phyloP scores from a whole-genome alignment of 2,329 filamentous ascomycete genomes.

The Venturia effusa region DNA sequence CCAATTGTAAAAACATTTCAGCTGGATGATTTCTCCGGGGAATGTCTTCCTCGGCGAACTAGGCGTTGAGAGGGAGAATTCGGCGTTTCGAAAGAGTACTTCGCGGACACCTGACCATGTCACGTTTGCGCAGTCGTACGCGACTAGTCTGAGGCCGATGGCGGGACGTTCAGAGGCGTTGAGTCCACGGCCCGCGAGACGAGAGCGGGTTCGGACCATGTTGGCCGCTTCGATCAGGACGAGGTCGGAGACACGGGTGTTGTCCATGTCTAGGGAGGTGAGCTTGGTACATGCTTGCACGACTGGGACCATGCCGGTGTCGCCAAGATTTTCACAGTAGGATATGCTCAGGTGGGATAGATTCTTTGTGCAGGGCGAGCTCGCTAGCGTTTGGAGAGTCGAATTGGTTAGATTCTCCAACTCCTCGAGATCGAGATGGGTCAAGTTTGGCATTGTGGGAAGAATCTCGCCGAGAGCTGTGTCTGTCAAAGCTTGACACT shows the following conservation, averaged over 20 bases:
- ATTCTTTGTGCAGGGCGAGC: slow-evolving; percentile 58
- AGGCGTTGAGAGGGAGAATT: slow-evolving; percentile 45
- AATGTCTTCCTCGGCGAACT: slow-evolving; percentile 35
- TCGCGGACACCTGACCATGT: slow-evolving; percentile 89
- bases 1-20: slow-evolving; percentile 94
- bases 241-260: slow-evolving; percentile 81
- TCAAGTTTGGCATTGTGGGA: slow-evolving; percentile 63
- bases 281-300: slow-evolving; percentile 64
- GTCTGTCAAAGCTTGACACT: slow-evolving; percentile 66
- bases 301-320: slow-evolving; percentile 72
- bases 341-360: slow-evolving; percentile 78
- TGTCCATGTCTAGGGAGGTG: slow-evolving; percentile 74
- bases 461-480: slow-evolving; percentile 61
- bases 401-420: slow-evolving; percentile 65
- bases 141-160: slow-evolving; percentile 62
- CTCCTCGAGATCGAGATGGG: slow-evolving; percentile 84
- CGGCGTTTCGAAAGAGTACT: slow-evolving; percentile 74
- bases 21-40: slow-evolving; percentile 66
- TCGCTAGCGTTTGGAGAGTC: slow-evolving; percentile 63
- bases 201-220: slow-evolving; percentile 60
- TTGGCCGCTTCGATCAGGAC: slow-evolving; percentile 73
- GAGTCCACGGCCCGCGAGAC: slow-evolving; percentile 22
- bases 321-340: slow-evolving; percentile 78
- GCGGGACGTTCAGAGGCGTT: slow-evolving; percentile 17
- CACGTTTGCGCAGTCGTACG: slow-evolving; percentile 85